phyloP scores from a whole-genome alignment of 83 land plant species.

The Larix sibirica region DNA sequence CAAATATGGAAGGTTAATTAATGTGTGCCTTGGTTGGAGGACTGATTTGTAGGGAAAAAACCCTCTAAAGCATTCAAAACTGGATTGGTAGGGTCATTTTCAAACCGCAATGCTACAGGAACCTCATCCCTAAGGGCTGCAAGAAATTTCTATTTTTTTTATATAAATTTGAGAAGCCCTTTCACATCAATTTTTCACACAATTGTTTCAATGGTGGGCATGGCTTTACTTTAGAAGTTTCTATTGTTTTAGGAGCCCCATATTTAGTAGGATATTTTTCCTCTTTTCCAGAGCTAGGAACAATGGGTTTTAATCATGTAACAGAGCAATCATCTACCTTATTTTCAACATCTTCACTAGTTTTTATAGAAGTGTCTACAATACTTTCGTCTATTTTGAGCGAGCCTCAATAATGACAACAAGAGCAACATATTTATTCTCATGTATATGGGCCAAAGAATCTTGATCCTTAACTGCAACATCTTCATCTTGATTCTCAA shows the following conservation, averaged over 20 bases:
- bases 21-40: too few species aligned
- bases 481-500: constrained; percentile 27
- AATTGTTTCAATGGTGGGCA: constrained; percentile 24
- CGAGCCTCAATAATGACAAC: constrained; percentile 31
- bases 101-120: constrained; percentile 31
- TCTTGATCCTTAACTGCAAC: constrained; percentile 37
- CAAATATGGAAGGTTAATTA: not conserved
- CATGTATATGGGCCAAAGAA: constrained; percentile 29
- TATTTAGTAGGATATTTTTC: constrained; percentile 19
- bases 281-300: constrained; percentile 15
- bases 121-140: constrained; percentile 32
- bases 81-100: constrained; percentile 32
- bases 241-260: constrained; percentile 6
- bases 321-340: constrained; percentile 35
- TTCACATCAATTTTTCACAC: constrained; percentile 45
- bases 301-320: not conserved
- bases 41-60: constrained; percentile 23
- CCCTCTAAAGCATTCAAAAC: constrained; percentile 47
- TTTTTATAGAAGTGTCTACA: constrained; percentile 10
- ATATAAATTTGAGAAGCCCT: constrained; percentile 26
- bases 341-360: constrained; percentile 15
- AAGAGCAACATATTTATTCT: constrained; percentile 41
- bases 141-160: constrained; percentile 25
- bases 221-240: constrained; percentile 31
- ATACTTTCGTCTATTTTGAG: constrained; percentile 8